A percentile compares a stretch with the other conserved stretches of the same genome.
Conservation (phyloP, 1,139 yeast species). For the Taphrina communis region DNA sequence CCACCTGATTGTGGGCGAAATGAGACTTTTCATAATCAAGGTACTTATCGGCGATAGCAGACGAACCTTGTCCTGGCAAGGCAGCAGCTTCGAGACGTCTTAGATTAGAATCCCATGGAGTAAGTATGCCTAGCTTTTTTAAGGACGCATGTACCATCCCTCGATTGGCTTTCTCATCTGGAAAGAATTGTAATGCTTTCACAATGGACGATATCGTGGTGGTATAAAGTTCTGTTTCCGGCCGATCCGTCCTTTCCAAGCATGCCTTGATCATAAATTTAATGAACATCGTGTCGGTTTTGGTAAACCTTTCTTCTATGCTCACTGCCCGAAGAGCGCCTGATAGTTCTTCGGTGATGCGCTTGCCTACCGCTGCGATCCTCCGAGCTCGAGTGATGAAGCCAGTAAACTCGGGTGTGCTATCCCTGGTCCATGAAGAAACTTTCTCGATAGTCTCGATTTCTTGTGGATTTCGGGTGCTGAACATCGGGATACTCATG, state of each 20-base stretch:
- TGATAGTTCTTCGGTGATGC: background rate
- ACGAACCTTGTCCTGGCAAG: constrained; percentile 31
- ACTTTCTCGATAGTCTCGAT: constrained; percentile 5
- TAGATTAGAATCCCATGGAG: constrained; percentile 38
- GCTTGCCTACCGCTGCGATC: constrained; percentile 11
- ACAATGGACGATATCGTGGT: constrained; percentile 19
- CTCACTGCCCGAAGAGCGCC: constrained; percentile 7
- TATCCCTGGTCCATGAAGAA: constrained; percentile 1
- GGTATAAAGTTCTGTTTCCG: constrained; percentile 34
- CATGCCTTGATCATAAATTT: constrained; percentile 27
- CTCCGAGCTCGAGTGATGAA: constrained; percentile 26
- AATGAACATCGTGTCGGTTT: constrained; percentile 5
- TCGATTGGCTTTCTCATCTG: constrained; percentile 13
- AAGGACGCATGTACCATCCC: constrained; percentile 19
- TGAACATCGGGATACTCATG: constrained; percentile 28
- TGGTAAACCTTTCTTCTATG: background rate
- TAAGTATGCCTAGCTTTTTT: constrained; percentile 31
- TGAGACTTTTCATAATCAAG: background rate
- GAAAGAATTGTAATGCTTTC: constrained; percentile 27
- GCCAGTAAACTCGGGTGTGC: constrained; percentile 2
- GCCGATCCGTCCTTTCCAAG: constrained; percentile 20
- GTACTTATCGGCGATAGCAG: constrained; percentile 21
- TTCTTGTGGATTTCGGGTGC: constrained; percentile 18
- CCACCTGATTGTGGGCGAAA: constrained; percentile 9
- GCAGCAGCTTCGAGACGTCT: constrained; percentile 21